Conservation (phyloP, 257 asterid genomes). For the Solanum stenotomum region DNA sequence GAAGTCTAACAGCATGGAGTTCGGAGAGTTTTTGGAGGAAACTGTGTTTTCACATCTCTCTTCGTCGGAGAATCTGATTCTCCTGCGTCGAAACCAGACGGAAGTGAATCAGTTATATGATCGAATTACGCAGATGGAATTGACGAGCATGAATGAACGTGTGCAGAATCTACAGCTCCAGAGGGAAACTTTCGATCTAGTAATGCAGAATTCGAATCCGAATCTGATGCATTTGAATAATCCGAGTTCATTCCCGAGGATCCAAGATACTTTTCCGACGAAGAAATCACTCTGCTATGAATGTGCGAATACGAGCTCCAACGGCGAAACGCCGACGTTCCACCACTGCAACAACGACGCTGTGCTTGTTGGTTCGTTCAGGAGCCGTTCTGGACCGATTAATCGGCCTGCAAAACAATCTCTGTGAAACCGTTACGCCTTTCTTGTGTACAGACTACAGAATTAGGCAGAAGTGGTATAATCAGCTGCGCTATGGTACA, state of each 20-base stretch:
- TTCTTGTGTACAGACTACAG: background rate
- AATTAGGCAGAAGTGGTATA: background rate
- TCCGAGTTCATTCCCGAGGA: constrained; percentile 6
- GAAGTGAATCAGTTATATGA: constrained; percentile 18
- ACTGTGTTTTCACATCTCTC: constrained; percentile 22
- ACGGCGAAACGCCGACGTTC: constrained; percentile 25
- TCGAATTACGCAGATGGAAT: constrained; percentile 14
- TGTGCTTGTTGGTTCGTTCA: constrained; percentile 18
- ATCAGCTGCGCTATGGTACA: background rate
- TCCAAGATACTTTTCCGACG: constrained; percentile 19
- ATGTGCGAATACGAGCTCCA: constrained; percentile 27
- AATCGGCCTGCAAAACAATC: constrained; percentile 26
- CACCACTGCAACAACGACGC: constrained; percentile 69
- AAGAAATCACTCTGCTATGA: constrained; percentile 25
- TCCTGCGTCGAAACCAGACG: constrained; percentile 39
- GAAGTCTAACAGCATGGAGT: constrained; percentile 24
- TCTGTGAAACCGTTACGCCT: background rate
- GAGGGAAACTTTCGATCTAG: constrained; percentile 30
- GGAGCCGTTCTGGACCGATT: constrained; percentile 45
- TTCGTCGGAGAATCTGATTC: background rate
- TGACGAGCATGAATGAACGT: constrained; percentile 3
- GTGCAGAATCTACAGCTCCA: constrained; percentile 10
- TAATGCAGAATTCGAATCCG: constrained; percentile 20
- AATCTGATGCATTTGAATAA: background rate
- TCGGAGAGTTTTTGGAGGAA: constrained; percentile 28